A percentile compares a stretch with the other conserved stretches of the same genome.
phyloP scores from a whole-genome alignment of 768 basidiomycete genomes.

The Suillus discolor region DNA sequence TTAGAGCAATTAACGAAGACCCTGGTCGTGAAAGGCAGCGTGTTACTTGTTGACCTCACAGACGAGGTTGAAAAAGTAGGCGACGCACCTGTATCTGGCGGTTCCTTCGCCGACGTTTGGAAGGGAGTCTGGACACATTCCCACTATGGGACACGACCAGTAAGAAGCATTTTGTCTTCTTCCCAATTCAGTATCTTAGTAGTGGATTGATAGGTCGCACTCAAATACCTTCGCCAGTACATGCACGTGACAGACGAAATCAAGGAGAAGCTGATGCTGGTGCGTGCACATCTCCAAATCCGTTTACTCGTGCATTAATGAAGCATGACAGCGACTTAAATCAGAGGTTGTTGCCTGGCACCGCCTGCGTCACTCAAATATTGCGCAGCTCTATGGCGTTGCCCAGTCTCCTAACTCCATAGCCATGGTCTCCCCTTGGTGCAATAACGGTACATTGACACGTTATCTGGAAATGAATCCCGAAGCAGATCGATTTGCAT shows the following conservation, averaged over 20 bases:
- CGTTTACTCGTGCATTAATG: background rate
- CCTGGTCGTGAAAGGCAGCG: slow-evolving; percentile 49
- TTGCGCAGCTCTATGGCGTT: slow-evolving; percentile 58
- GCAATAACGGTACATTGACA: slow-evolving; percentile 57
- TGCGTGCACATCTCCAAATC: slow-evolving; percentile 18
- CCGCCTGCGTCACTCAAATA: slow-evolving; percentile 54
- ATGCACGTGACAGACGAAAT: slow-evolving; percentile 52
- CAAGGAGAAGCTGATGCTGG: slow-evolving; percentile 55
- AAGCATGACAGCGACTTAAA: slow-evolving; percentile 49
- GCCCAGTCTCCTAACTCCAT: slow-evolving; percentile 51
- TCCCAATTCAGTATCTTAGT: background rate
- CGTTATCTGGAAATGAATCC: slow-evolving; percentile 48
- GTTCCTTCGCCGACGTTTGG: slow-evolving; percentile 65
- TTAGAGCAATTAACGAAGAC: slow-evolving; percentile 60
- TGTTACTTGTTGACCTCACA: slow-evolving; percentile 55
- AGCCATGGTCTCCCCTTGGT: slow-evolving; percentile 70
- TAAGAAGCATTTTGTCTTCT: slow-evolving; percentile 9
- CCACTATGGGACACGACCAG: slow-evolving; percentile 33
- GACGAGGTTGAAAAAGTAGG: slow-evolving; percentile 54
- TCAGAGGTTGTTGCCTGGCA: slow-evolving; percentile 61
- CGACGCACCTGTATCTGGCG: slow-evolving; percentile 50
- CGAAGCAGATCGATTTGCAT: slow-evolving; percentile 42
- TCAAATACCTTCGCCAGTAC: slow-evolving; percentile 54
- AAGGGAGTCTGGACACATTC: slow-evolving; percentile 56
- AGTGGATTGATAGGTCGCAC: slow-evolving; percentile 44